Evolutionary conservation across 1,284 basidiomycete species (phyloP), one percentile per base, ranked within the genome.

Genomic region (Boletus mariae): DNA sequence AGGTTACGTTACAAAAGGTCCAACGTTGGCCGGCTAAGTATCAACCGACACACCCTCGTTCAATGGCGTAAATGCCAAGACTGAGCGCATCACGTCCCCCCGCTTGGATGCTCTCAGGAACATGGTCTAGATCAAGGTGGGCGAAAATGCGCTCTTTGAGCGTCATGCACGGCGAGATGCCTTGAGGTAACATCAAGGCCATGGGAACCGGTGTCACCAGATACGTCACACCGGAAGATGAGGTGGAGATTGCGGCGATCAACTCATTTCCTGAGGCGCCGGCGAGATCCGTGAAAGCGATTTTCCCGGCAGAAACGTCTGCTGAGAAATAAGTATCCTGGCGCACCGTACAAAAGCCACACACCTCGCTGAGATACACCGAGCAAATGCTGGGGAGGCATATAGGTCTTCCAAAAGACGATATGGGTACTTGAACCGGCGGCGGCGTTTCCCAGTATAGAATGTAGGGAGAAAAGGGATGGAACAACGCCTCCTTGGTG

Each of bases 391-490:
- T 65, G 59, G 1, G 73, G 73, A 9, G 75, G 70, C 59, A 73
- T 71, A 51, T 73, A 75, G 5, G 71, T 75, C 59, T 71, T 76
- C 75, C 73, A 75, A 46, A 72, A 74, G 11, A 71, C 52, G n/a
- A 75, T 45, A 25, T 57, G 57, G 47, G 54, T 55, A 13, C 49
- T 51, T n/a, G 52, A 49, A 37, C 20, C 42, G 20, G 52, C 10
- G 4, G 41, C 5, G 5, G 40, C 5, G 42, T 42, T 26, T 13
- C 34, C 44, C 45, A 72, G 53, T 15, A 46, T 53, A 10, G 61
- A 63, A 50, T 71, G 68, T 9, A 76, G 60, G 38, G 62, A 59
- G 41, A 74, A 57, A 20, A 76, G 64, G 9, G 74, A 75, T 5
- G 68, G 74, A 17, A 75, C 64, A 17, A 76, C 63, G 15, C 72